A percentile compares a stretch with the other conserved stretches of the same genome.
These are phyloP conservation scores for Starmerella ratchasimensis DNA, from an alignment of 805 yeast species.

Conservation along the genomic window DNA sequence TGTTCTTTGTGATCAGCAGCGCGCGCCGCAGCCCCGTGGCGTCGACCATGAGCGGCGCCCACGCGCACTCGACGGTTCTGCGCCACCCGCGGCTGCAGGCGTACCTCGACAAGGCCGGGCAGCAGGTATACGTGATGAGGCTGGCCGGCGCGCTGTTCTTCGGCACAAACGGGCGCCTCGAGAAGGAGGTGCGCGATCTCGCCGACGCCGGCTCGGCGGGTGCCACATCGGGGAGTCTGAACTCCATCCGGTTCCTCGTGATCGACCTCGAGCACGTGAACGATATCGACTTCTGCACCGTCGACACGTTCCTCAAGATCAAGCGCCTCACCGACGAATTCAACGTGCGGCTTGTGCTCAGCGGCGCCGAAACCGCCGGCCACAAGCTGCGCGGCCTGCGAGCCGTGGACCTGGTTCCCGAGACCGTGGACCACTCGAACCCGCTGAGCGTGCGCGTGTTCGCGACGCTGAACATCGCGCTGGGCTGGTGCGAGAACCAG, in stretches of 20 bases:
- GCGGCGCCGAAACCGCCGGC: constrained; percentile 60
- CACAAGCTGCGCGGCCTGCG: constrained; percentile 55
- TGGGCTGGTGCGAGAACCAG: constrained; percentile 95
- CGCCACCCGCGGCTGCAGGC: constrained; percentile 83
- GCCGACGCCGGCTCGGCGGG: constrained; percentile 4
- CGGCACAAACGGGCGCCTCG: constrained; percentile 90
- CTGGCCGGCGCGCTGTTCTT: constrained; percentile 82
- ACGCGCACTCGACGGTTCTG: constrained; percentile 82
- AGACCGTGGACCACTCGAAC: constrained; percentile 26
- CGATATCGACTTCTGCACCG: constrained; percentile 83
- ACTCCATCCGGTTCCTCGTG: constrained; percentile 53
- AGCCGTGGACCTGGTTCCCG: constrained; percentile 71
- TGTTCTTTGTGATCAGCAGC: constrained; percentile 89
- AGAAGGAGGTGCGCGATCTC: constrained; percentile 46
- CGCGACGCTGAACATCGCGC: constrained; percentile 66
- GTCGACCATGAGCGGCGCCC: constrained; percentile 72
- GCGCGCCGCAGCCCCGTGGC: constrained; percentile 70
- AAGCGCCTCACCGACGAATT: constrained; percentile 61
- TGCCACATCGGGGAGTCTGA: constrained; percentile 40
- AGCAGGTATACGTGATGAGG: constrained; percentile 77
- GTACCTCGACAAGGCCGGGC: constrained; percentile 72
- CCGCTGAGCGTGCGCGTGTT: constrained; percentile 42
- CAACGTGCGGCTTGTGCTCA: constrained; percentile 56
- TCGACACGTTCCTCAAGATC: constrained; percentile 84
- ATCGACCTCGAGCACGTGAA: constrained; percentile 72